Evolutionary conservation across 768 basidiomycete species (phyloP), one percentile per base, ranked within the genome.

Genomic region (Brasilioporus rufonigricans): DNA sequence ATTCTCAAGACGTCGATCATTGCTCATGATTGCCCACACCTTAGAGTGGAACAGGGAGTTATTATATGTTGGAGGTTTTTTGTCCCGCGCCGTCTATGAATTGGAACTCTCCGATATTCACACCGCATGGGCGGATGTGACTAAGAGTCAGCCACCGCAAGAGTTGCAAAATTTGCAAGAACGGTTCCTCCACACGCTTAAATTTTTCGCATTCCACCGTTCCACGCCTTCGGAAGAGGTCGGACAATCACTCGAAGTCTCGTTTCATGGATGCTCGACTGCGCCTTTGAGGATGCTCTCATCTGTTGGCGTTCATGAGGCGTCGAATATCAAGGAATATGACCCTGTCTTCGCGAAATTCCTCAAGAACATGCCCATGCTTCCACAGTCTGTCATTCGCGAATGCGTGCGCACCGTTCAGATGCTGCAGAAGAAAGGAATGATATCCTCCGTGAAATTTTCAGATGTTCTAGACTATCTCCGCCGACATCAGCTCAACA

Each of bases 1-100:
- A n/a, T 2, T 18, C 19, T 52, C 21, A 12, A 4, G 1, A 1
- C 16, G 29, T 6, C 24, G 10, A 18, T 11, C 16, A 9, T 19
- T 31, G 8, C 44, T 50, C 50, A 57, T 32, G 23, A 11, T 10
- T 21, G 13, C 43, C 7, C 9, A 16, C 8, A 36, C 53, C 53
- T 27, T 50, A 89, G 88, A 86, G 8, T 95, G 92, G 93, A 98
- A 98, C 63, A 84, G 80, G 63, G 94, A 97, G 62, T 77, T 97
- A 4, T 76, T 98, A 6, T 86, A 82, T 62, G 77, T 93, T 14
- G 91, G 91, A 6, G 95, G 93, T 2, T 83, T 89, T 56, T 77
- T 96, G 26, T 77, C 86, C 44, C 85, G 95, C n/a, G 73, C 83
- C 11, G 88, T 89, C 0, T 98, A 95, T 62, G 93, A 97, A 62